Base-by-base conservation (phyloP, 768 basidiomycete species). In the Cubamyces sp. region DNA sequence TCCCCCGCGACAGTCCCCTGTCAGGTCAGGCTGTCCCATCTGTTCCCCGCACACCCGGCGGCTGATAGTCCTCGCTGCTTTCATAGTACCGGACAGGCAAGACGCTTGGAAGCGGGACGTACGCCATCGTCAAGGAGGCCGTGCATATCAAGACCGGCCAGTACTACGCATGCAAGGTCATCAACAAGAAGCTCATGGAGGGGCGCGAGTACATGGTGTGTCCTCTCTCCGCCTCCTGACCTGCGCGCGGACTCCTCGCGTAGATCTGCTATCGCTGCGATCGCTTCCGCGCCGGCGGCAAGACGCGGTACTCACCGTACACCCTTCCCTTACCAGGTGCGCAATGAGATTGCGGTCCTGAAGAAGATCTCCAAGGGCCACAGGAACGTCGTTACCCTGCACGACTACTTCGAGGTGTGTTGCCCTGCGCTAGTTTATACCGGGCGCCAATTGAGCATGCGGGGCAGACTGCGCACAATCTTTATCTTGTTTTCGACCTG, bases 121-220 rank as follows among this genome's bases (percentile, higher is more conserved):
- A 97, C 71, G 93, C 93, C 62, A 93, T 95, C 74, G 93, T 94
- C 50, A 94, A 94, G 77, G 94, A 97, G 79, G 95, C 95, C 47
- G 91, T 96, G 25, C 94, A 96, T 71, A 88, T 96, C 79, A 88
- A 90, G 78, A 94, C 94, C 1, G 87, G 87, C 21, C 85, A 97
- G 75, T 96, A 96, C 78, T 98, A 90, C 81, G 97, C 96, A 21
- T 98, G 96, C 85, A 99, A 99, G 77, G 97, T 98, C 70, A 95
- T 98, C 78, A 98, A 96, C 87, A 98, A 98, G 84, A 94, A 96
- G 71, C 86, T 97, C 61, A 97, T 97, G 95, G 92, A 96, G 73
- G 96, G 96, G 5, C 82, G 96, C 65, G 96, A 98, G 77, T 88
- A 96, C 74, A 98, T 99, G 96, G 96, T 95, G 21, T 68, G 86